A percentile compares a stretch with the other conserved stretches of the same genome.
phyloP scores from a whole-genome alignment of 1,139 yeast species.

The Geotrichum histeridarum region DNA sequence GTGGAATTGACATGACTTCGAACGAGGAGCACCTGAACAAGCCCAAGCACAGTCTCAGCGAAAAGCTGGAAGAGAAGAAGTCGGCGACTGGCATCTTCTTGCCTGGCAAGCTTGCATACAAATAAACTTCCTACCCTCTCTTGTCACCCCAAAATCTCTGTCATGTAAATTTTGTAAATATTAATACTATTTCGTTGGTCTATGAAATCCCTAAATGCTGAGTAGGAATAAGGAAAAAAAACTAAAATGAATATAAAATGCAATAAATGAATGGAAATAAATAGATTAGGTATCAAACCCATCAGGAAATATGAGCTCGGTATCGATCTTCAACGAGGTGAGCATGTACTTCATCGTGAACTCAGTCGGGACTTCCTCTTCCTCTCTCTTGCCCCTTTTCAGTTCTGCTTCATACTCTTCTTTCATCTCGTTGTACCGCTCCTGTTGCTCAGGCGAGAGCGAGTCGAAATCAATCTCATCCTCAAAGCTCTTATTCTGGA shows the following conservation, averaged over 20 bases:
- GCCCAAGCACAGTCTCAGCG: conserved; percentile 1
- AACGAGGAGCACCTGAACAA: conserved; percentile 4
- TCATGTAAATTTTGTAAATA: conserved; percentile 2
- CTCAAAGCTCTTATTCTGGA: conserved; percentile 24
- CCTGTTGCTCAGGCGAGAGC: conserved; percentile 34
- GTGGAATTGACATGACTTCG: conserved; percentile 11
- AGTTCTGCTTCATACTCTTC: conserved; percentile 31
- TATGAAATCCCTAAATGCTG: no score
- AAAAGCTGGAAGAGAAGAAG: conserved; percentile 5
- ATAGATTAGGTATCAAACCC: conserved; percentile 12
- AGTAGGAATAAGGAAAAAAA: not conserved
- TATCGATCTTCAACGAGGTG: conserved; percentile 41
- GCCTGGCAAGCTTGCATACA: not conserved
- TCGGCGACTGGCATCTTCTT: not conserved
- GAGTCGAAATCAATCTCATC: conserved; percentile 35
- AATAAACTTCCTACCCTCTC: not conserved
- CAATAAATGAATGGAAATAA: not conserved
- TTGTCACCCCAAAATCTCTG: not conserved
- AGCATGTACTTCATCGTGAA: conserved; percentile 45
- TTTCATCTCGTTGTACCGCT: conserved; percentile 23
- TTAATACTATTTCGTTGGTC: conserved; percentile 4
- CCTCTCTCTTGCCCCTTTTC: conserved; percentile 27
- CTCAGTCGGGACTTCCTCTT: conserved; percentile 31
- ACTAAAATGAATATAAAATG: not conserved
- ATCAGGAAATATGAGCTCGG: conserved; percentile 38